Evolutionary conservation across 306 rosid species (phyloP), one percentile per base, ranked within the genome.

Genomic region (Dalbergia oliveri): DNA sequence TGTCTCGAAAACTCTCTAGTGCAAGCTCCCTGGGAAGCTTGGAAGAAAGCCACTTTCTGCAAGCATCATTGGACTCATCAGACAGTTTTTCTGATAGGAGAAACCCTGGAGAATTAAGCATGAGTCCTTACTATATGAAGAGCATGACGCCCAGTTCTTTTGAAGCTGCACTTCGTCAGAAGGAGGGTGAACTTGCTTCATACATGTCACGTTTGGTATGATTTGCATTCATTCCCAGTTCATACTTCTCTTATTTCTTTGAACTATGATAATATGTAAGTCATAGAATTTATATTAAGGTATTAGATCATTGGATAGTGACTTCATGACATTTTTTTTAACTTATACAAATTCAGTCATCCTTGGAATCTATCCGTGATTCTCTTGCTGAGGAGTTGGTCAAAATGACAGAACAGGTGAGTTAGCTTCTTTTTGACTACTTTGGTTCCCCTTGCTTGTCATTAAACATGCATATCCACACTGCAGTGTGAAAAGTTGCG

Each of bases 121-220:
- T 91, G 94, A 88, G 89, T 77, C 94, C 97, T n/a, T 96, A 90
- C 90, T 91, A 91, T 83, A 86, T 96, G 91, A 96, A 90, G 88
- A 96, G 97, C 89, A 91, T 93, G 97, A 90, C 97, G 13, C 87
- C 97, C 74, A 92, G 94, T 86, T 74, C 99, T 79, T 96, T 93
- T 79, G 99, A 90, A 90, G 93, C 98, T 70, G 94, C 98, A 53
- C 93, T 96, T 84, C 97, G 99, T 76, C 98, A 96, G 81, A 96
- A 96, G 89, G 99, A 93, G 90, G 99, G 99, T 43, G 99, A 96
- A 88, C 98, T 96, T 86, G 92, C 98, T 80, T 96, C 98, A 21
- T 96, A 96, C 87, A 86, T 91, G 92, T 93, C 97, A 63, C 99
- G 98, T 83, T 58, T 93, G 99, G 99, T 95, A 86, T 51, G 93